Percentiles rank a stretch among this genome's conserved stretches.
phyloP scores from a whole-genome alignment of 129 eudicot species.

The Arctium lappa region DNA sequence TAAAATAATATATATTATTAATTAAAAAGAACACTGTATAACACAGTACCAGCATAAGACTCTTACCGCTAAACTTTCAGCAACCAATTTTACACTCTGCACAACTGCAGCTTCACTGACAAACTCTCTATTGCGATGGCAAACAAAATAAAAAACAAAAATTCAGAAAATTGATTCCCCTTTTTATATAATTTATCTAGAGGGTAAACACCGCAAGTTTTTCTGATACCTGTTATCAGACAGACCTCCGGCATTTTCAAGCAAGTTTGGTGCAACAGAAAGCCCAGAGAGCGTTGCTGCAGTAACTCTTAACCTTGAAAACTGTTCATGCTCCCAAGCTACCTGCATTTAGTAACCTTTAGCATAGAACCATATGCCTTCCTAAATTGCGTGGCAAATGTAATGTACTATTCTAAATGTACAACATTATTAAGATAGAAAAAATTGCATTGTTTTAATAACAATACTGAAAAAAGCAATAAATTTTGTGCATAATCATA shows the following conservation, averaged over 20 bases:
- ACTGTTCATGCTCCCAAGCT: slow-evolving; percentile 99
- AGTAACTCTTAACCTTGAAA: slow-evolving; percentile 91
- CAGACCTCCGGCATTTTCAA: slow-evolving; percentile 72
- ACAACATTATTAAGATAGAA: neutral
- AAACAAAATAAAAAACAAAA: slow-evolving; percentile 3
- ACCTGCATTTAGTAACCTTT: slow-evolving; percentile 56
- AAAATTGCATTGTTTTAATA: neutral
- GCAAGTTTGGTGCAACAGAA: slow-evolving; percentile 70
- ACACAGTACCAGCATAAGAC: neutral
- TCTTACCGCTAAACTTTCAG: slow-evolving; percentile 91
- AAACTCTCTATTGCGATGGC: slow-evolving; percentile 38
- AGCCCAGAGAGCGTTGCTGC: slow-evolving; percentile 88
- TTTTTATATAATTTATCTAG: neutral
- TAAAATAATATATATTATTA: neutral
- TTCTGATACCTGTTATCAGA: slow-evolving; percentile 69
- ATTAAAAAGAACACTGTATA: neutral
- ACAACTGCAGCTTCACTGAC: slow-evolving; percentile 61
- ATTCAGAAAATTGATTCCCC: slow-evolving; percentile 6
- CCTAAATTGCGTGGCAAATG: neutral
- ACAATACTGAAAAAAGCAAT: neutral
- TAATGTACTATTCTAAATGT: neutral
- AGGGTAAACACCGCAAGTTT: slow-evolving; percentile 2
- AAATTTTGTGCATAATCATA: neutral
- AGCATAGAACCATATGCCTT: slow-evolving; percentile 23
- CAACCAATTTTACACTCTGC: slow-evolving; percentile 73